Conservation (phyloP, 73 alveolate species). For the Tetrahymena thermophila region DNA sequence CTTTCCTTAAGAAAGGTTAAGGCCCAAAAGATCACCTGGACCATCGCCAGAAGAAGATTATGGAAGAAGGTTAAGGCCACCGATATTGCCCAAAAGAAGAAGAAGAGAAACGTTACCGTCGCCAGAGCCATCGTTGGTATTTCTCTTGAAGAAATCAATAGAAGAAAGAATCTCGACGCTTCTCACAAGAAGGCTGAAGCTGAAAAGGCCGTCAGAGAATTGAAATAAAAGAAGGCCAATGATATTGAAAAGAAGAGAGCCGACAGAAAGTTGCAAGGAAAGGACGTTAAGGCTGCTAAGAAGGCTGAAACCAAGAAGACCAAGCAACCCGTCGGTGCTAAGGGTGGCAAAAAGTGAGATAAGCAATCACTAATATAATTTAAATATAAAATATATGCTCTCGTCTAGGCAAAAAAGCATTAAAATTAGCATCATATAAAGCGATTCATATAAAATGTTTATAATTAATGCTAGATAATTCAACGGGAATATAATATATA, state of each 20-base stretch:
- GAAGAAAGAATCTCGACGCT: slow-evolving; percentile 67
- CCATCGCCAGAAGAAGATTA: slow-evolving; percentile 89
- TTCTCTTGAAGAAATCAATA: slow-evolving; percentile 84
- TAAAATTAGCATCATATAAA: neutral
- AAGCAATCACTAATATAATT: neutral
- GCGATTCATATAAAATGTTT: neutral
- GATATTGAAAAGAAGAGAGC: slow-evolving; percentile 16
- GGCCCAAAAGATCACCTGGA: slow-evolving; percentile 89
- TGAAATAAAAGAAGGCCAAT: slow-evolving; percentile 64
- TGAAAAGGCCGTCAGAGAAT: slow-evolving; percentile 79
- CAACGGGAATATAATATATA: neutral
- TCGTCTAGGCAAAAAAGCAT: neutral
- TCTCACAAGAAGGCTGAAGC: slow-evolving; percentile 54
- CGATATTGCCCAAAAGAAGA: slow-evolving; percentile 72
- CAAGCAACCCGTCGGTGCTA: neutral
- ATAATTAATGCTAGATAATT: neutral
- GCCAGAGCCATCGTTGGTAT: slow-evolving; percentile 92
- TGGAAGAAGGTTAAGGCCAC: slow-evolving; percentile 83
- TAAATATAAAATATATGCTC: neutral
- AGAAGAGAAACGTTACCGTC: slow-evolving; percentile 78
- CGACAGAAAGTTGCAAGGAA: slow-evolving; percentile 6
- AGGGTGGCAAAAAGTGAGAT: neutral
- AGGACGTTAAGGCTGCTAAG: neutral
- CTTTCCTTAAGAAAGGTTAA: slow-evolving; percentile 71
- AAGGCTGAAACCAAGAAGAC: neutral